Evolutionary conservation across 805 yeast genomes (phyloP), one percentile per base, ranked within the genome.

Genomic region (Brettanomyces custersianus): DNA sequence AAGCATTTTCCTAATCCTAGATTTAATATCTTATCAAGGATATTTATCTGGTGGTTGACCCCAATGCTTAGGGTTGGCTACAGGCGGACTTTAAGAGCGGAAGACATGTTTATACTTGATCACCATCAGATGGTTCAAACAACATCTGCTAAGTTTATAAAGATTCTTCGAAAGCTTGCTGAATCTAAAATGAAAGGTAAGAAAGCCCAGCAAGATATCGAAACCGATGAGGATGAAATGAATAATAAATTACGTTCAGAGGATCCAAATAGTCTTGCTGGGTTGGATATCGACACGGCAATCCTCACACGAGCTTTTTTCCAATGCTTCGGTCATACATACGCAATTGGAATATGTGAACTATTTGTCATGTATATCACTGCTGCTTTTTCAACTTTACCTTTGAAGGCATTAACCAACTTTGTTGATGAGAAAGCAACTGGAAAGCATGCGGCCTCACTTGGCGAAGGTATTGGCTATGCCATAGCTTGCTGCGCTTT

Each of bases 381-480:
- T 17, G 58, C 63, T 31, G 69, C 84, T 4, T 59, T 74, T 13
- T 66, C 76, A 20, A 92, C 95, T 1, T 63, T 85, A 45, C 48
- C 84, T 4, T 77, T 81, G 10, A 75, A 74, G 53, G 62, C 67
- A 33, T 60, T 85, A 39, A 77, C 84, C 39, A 63, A 65, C 31
- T 82, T 72, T 45, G 84, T 83, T 19, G 76, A 72, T 47, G 49
- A 51, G 31, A 67, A 69, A 38, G 65, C 65, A 5, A 54, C 62
- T 20, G 69, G 69, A 4, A 54, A 66, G 4, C 57, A n/a, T n/a
- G n/a, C 59, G 9, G 45, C 57, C 19, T 53, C 62, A 7, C 57
- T 62, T 36, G 82, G 78, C 24, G 66, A 63, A 40, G 95, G 95
- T 45, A 63, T 83, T 3, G 95, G 92, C 8, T 82, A 73, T 48